phyloP scores from a whole-genome alignment of 1,284 basidiomycete genomes.

The Austroboletus novae-zelandiae region DNA sequence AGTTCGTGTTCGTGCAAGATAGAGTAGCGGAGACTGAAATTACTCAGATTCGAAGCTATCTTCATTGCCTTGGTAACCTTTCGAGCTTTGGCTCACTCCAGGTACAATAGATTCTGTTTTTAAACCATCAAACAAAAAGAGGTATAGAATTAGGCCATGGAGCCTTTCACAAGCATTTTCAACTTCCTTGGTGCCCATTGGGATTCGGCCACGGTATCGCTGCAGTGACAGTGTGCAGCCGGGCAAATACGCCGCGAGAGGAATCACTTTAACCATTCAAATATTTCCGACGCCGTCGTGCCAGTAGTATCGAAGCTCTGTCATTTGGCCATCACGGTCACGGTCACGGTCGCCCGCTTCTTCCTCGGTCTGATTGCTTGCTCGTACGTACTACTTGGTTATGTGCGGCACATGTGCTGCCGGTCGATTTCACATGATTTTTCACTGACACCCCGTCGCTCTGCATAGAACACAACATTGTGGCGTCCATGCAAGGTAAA shows the following conservation, averaged over 20 bases:
- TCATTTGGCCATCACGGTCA: not conserved
- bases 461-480: not conserved
- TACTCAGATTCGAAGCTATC: no score
- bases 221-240: not conserved
- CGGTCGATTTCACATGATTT: not conserved
- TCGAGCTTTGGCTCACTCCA: no score
- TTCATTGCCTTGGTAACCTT: no score
- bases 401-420: not conserved
- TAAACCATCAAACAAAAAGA: no score
- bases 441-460: not conserved
- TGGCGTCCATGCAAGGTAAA: not conserved
- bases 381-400: not conserved
- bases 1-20: not conserved
- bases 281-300: not conserved
- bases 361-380: not conserved
- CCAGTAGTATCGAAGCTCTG: not conserved
- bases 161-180: not conserved
- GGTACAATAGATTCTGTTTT: no score
- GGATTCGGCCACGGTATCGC: no score
- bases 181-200: not conserved
- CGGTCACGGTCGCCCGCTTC: not conserved
- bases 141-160: no score
- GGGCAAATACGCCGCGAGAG: not conserved
- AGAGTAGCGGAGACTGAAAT: conserved; percentile 7
- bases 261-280: not conserved